Evolutionary conservation across 352 stramenopile species (phyloP).

Genomic region (Albugo candida): DNA sequence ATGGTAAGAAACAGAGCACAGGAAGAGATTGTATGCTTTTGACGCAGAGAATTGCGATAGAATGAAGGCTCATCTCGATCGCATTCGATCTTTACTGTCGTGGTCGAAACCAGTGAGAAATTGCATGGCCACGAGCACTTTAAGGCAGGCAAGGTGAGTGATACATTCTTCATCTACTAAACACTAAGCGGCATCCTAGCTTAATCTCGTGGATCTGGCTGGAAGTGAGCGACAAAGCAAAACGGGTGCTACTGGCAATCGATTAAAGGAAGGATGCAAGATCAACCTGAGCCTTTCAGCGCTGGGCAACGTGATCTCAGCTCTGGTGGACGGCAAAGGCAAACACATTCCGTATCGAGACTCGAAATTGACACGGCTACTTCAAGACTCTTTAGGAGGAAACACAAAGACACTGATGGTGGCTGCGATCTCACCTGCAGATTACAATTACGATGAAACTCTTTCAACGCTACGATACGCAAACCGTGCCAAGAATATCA

Average conservation of each 20-base stretch:
- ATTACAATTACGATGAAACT: slow-evolving; percentile 93
- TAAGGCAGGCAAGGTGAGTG: slow-evolving; percentile 50
- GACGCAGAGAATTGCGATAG: slow-evolving; percentile 8
- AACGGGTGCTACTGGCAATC: slow-evolving; percentile 55
- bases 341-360: slow-evolving; percentile 83
- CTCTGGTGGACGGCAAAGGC: slow-evolving; percentile 65
- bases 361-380: slow-evolving; percentile 80
- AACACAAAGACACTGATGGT: slow-evolving; percentile 95
- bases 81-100: slow-evolving; percentile 74
- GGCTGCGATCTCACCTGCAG: slow-evolving; percentile 84
- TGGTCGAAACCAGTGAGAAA: slow-evolving; percentile 67
- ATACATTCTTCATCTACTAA: neutral
- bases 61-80: slow-evolving; percentile 69
- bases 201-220: slow-evolving; percentile 71
- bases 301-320: slow-evolving; percentile 72
- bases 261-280: slow-evolving; percentile 74
- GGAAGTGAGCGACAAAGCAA: slow-evolving; percentile 72
- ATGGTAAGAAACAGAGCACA: slow-evolving; percentile 24
- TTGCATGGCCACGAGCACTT: slow-evolving; percentile 53
- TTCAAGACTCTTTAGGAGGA: slow-evolving; percentile 85
- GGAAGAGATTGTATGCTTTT: no score
- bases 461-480: slow-evolving; percentile 92
- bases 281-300: slow-evolving; percentile 71
- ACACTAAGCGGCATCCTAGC: slow-evolving; percentile 7
- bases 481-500: slow-evolving; percentile 93